Evolutionary conservation across 441 rosid species (phyloP).

Genomic region (Populus hybrid): DNA sequence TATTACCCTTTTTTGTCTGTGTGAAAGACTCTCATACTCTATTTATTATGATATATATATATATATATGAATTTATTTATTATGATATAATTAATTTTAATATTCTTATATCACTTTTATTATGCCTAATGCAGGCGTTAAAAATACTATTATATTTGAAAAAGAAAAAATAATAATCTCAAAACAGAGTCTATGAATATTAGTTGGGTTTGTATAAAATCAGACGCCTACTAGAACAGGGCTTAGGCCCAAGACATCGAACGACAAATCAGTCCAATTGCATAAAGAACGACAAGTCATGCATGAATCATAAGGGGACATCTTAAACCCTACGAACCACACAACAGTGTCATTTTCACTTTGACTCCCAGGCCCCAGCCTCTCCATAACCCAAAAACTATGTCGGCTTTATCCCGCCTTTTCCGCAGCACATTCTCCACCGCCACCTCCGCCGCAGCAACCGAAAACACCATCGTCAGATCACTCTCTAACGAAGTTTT

Average conservation of each 20-base stretch:
- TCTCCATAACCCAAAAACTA: background rate
- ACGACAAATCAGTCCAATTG: background rate
- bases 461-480: constrained; percentile 1
- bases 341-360: background rate
- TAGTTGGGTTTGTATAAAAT: no score
- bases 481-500: constrained; percentile 23
- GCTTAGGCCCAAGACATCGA: background rate
- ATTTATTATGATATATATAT: no score
- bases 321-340: background rate
- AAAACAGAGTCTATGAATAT: no score
- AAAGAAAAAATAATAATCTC: no score
- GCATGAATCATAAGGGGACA: background rate
- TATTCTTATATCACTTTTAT: no score
- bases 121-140: no score
- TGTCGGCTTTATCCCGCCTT: constrained; percentile 29
- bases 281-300: background rate
- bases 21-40: no score
- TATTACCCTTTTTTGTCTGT: no score
- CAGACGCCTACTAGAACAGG: background rate
- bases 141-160: no score
- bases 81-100: no score
- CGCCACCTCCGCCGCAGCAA: background rate
- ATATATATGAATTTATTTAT: no score
- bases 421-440: constrained; percentile 33
- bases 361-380: background rate